Base-by-base conservation (phyloP, 78 protist species). In the Dictyostelium firmibasis region DNA sequence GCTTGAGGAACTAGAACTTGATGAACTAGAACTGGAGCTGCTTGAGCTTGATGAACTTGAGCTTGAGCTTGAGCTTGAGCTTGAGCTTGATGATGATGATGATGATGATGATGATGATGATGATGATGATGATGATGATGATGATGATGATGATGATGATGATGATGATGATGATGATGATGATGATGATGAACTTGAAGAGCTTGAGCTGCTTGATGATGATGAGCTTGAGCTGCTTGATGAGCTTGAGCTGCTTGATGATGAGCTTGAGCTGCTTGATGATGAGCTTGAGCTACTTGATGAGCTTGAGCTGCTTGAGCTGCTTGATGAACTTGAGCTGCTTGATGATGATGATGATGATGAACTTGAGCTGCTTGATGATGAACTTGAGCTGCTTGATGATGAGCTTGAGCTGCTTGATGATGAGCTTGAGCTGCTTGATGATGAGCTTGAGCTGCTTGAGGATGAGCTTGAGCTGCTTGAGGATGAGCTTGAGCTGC, bases 1-100 rank as follows among this genome's bases (percentile, higher is more conserved):
- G 36, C 33, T 83, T 27, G 70, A 57, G 0, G 29, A n/a, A n/a
- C 70, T 62, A 16, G 70, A 62, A 10, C 70, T 62, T n/a, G 70
- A 64, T 25, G 74, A 64, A 8, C 77, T 57, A 41, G 82, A 70
- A 31, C 76, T 62, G 50, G 43, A 38, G 43, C 81, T 70, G 91
- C 83, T 74, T 60, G 82, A 70, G 36, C 64, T 41, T 70, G 78
- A 70, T 23, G 41, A 27, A 18, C 29, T 36, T 72, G 91, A 84
- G 79, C 82, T 57, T 47, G 84, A 74, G 57, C 82, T 70, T 74
- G 92, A 85, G 70, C 75, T 57, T 57, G 91, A 84, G 78, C 81
- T 53, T 44, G 83, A 74, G 47, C 82, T 72, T 44, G 53, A 44
- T 57, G 78, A 64, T 50, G 86, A 82, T 69, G 57, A 47, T 11